Conservation (phyloP, 108 stramenopile genomes). For the Cyclotella distinguenda region DNA sequence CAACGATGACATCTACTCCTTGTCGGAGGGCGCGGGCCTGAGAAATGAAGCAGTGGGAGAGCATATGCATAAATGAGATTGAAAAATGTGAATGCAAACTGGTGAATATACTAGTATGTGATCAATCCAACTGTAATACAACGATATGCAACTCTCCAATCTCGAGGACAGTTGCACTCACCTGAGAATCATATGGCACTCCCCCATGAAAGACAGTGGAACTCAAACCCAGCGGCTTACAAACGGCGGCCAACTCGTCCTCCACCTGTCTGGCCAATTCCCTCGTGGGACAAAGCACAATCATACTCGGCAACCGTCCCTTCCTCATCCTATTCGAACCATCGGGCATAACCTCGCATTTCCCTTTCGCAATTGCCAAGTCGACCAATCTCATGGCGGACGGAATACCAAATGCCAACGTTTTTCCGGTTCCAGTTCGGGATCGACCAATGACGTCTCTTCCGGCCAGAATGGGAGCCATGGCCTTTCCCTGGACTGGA, state of each 20-base stretch:
- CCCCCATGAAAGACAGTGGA: constrained; percentile 96
- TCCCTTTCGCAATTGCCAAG: constrained; percentile 53
- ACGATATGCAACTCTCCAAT: not conserved
- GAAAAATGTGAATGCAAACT: not conserved
- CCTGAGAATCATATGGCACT: constrained; percentile 91
- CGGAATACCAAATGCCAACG: constrained; percentile 98
- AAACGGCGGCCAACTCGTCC: constrained; percentile 72
- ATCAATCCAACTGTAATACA: not conserved
- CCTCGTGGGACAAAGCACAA: constrained; percentile 97
- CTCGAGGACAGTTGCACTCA: constrained; percentile 3
- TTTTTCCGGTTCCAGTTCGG: constrained; percentile 99
- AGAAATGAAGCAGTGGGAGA: constrained; percentile 2
- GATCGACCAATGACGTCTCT: constrained; percentile 96
- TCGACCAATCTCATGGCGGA: constrained; percentile 70
- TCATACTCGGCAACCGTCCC: constrained; percentile 86
- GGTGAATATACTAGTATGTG: not conserved
- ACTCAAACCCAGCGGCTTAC: constrained; percentile 76
- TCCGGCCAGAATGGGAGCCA: constrained; percentile 81
- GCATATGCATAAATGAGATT: not conserved
- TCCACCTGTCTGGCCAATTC: constrained; percentile 99
- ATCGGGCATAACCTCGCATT: constrained; percentile 43
- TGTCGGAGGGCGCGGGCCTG: constrained; percentile 73
- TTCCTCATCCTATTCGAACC: constrained; percentile 55
- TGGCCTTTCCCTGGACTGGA: constrained; percentile 91
- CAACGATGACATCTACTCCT: constrained; percentile 96